Conservation (phyloP, 106 monocot genomes). For the Gastrodia elata region DNA sequence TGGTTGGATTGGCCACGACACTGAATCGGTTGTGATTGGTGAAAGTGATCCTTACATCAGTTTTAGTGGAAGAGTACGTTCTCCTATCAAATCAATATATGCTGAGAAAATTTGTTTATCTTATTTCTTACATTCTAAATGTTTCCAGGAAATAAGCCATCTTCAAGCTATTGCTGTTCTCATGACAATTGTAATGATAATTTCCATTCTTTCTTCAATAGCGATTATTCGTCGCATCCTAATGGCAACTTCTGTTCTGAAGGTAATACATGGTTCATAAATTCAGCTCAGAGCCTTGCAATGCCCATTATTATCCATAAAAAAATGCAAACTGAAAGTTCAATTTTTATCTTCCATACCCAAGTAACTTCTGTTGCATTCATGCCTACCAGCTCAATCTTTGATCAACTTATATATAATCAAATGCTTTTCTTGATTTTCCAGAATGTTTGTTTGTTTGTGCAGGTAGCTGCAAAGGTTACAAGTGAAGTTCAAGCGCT, state of each 20-base stretch:
- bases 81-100: not conserved
- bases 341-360: not conserved
- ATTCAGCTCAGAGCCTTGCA: not conserved
- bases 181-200: conserved; percentile 92
- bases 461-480: conserved; percentile 96
- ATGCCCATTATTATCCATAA: not conserved
- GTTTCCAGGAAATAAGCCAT: conserved; percentile 76
- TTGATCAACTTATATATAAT: not conserved
- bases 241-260: conserved; percentile 93
- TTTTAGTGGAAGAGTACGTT: conserved; percentile 63
- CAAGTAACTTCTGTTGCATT: not conserved
- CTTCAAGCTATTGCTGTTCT: conserved; percentile 71
- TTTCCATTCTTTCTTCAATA: conserved; percentile 77
- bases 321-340: not conserved
- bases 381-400: not conserved
- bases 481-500: conserved; percentile 98
- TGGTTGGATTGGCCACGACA: conserved; percentile 98
- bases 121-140: conserved; percentile 10
- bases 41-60: conserved; percentile 74
- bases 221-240: conserved; percentile 89
- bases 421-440: not conserved
- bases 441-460: not conserved
- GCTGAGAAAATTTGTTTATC: conserved; percentile 12
- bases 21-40: conserved; percentile 91
- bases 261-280: conserved; percentile 37